phyloP scores from a whole-genome alignment of 768 basidiomycete species.

The Russula brevipes region DNA sequence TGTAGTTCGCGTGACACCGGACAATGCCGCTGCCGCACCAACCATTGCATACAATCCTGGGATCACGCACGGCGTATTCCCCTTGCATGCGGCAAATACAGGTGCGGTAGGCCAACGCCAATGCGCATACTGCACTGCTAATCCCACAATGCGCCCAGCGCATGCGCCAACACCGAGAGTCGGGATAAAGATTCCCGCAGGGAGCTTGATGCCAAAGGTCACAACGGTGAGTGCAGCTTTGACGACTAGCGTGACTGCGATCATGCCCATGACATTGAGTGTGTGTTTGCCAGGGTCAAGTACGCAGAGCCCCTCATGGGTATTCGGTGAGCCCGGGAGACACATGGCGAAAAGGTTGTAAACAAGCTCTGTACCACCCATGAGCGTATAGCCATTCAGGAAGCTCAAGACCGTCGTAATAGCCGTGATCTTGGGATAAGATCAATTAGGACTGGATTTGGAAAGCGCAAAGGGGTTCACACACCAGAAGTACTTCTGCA shows the following conservation, averaged over 20 bases:
- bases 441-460: slow-evolving; percentile 1
- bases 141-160: slow-evolving; percentile 82
- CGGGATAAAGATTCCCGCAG: slow-evolving; percentile 96
- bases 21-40: slow-evolving; percentile 89
- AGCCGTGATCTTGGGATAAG: slow-evolving; percentile 56
- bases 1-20: slow-evolving; percentile 92
- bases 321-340: slow-evolving; percentile 47
- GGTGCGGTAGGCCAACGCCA: slow-evolving; percentile 51
- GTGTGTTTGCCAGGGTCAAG: slow-evolving; percentile 53
- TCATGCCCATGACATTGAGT: slow-evolving; percentile 56
- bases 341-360: slow-evolving; percentile 91
- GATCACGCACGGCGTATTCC: slow-evolving; percentile 67
- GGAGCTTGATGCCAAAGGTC: slow-evolving; percentile 89
- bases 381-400: slow-evolving; percentile 83
- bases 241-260: slow-evolving; percentile 73
- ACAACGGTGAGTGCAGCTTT: slow-evolving; percentile 78
- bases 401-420: slow-evolving; percentile 76
- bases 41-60: slow-evolving; percentile 96
- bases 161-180: slow-evolving; percentile 93
- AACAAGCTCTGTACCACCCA: slow-evolving; percentile 94
- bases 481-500: slow-evolving; percentile 74
- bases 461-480: slow-evolving; percentile 27
- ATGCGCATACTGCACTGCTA: slow-evolving; percentile 72
- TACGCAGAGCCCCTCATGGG: slow-evolving; percentile 66
- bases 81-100: slow-evolving; percentile 63